Base-by-base conservation (phyloP, 129 eudicot genomes). In the Artemisia tridentata region DNA sequence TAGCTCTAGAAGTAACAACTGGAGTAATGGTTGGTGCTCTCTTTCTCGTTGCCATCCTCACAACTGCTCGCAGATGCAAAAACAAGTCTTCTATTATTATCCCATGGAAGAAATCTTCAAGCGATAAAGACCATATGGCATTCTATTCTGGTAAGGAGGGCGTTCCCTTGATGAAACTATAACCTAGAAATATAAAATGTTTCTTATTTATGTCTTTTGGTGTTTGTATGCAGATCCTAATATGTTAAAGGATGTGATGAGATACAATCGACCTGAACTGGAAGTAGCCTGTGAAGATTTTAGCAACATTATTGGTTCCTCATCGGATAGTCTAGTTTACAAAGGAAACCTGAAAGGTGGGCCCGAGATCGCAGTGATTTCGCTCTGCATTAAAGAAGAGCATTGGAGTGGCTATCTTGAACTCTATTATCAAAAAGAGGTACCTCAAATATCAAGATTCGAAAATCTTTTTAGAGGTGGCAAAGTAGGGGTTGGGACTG, bases 211-310 rank as follows among this genome's bases (percentile, higher is more conserved):
- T 31, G 71, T 34, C 58, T 45, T 43, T 52, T 68, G 71, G 65
- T 71, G 34, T 18, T 46, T 0, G 11, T 60, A 13, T 79, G 70
- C 78, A 90, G 99, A 95, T 82, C 79, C 96, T 25, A 93, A 83
- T 64, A 47, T 82, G 76, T 55, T 93, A 69, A 90, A 85, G 80
- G 91, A 90, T 78, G 97, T 95, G 41, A 71, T 14, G 19, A 85
- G 78, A 77, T 95, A 78, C 73, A 87, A 77, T 77, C 83, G 97
- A 47, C 86, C 86, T 77, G 99, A 89, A 34, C 97, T 95, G 67
- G 99, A 95, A 80, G 88, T 87, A 64, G 99, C 99, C 0, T 95
- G 99, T 76, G 99, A 95, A 88, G 99, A 95, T 82, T 95, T 95
- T 72, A 95, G 99, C 80, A 95, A 95, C 79, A 90, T 95, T 46